phyloP scores from a whole-genome alignment of 306 rosid species.

The Rosa rugosa region DNA sequence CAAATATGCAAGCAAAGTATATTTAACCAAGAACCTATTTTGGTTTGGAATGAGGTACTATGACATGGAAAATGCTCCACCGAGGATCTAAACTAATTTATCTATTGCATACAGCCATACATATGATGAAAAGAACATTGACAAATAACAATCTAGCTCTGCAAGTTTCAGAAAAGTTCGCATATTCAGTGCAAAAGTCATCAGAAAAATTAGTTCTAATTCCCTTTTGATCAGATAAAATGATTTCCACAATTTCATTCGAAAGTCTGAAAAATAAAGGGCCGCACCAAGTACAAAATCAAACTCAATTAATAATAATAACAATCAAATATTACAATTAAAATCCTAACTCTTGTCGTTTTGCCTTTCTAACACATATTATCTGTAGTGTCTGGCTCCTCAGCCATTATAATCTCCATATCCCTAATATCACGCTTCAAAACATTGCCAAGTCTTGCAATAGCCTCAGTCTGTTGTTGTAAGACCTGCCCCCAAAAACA shows the following conservation, averaged over 20 bases:
- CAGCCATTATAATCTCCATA: slow-evolving; percentile 86
- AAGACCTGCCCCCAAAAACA: slow-evolving; percentile 60
- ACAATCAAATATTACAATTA: background rate
- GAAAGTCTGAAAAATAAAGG: background rate
- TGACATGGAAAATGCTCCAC: too few relatives aligned
- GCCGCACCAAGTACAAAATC: background rate
- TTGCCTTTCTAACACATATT: slow-evolving; percentile 22
- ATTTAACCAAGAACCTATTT: too few relatives aligned
- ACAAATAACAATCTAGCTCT: too few relatives aligned
- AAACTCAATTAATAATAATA: background rate
- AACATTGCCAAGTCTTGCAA: slow-evolving; percentile 85
- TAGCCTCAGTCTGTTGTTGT: slow-evolving; percentile 93
- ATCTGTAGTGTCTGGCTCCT: slow-evolving; percentile 44
- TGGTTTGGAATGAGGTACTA: too few relatives aligned
- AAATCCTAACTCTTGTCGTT: background rate
- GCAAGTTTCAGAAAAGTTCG: too few relatives aligned
- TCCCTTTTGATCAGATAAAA: background rate
- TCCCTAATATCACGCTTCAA: slow-evolving; percentile 86
- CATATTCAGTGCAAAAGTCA: too few relatives aligned
- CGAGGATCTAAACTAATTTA: too few relatives aligned
- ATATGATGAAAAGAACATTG: too few relatives aligned
- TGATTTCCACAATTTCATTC: background rate
- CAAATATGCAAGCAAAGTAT: too few relatives aligned
- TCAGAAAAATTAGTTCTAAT: background rate
- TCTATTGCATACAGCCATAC: too few relatives aligned